Percentiles rank a stretch among this genome's conserved stretches.
Evolutionary conservation across 2,329 filamentous ascomycete species (phyloP).

Genomic region (Claviceps humidiphila): DNA sequence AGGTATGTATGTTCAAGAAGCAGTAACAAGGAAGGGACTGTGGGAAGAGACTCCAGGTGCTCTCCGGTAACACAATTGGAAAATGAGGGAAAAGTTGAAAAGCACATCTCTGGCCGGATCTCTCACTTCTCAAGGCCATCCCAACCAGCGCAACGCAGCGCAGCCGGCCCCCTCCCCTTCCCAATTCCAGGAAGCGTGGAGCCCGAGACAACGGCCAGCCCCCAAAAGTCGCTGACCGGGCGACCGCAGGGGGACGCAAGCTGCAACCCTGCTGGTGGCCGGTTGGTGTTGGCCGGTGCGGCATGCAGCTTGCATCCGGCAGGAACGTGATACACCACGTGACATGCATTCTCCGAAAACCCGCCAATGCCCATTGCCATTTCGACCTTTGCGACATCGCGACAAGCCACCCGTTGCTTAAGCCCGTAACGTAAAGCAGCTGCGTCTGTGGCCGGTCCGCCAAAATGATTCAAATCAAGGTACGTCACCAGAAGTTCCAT

Average conservation of each 20-base stretch:
- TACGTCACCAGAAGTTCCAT: constrained; percentile 14
- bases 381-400: too few relatives aligned
- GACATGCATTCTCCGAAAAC: constrained; percentile 1
- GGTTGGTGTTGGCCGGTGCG: too few relatives aligned
- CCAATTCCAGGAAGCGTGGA: not conserved
- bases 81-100: not conserved
- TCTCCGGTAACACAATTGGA: too few relatives aligned
- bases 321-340: constrained; percentile 4
- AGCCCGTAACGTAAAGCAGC: constrained; percentile 4
- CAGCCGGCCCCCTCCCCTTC: not conserved
- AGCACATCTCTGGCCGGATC: not conserved
- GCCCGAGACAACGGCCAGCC: constrained; percentile 8
- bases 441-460: constrained; percentile 4
- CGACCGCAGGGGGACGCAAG: constrained; percentile 11
- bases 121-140: not conserved
- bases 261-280: not conserved
- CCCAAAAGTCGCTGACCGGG: constrained; percentile 15
- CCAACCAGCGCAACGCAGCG: not conserved
- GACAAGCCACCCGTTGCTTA: not conserved
- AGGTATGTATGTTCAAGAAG: too few relatives aligned
- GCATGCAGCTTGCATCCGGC: not conserved
- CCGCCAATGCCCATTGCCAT: not conserved
- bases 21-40: too few relatives aligned
- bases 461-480: constrained; percentile 90
- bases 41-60: too few relatives aligned